Percentiles rank a stretch among this genome's conserved stretches.
phyloP scores from a whole-genome alignment of 306 rosid genomes.

The Vigna unguiculata region DNA sequence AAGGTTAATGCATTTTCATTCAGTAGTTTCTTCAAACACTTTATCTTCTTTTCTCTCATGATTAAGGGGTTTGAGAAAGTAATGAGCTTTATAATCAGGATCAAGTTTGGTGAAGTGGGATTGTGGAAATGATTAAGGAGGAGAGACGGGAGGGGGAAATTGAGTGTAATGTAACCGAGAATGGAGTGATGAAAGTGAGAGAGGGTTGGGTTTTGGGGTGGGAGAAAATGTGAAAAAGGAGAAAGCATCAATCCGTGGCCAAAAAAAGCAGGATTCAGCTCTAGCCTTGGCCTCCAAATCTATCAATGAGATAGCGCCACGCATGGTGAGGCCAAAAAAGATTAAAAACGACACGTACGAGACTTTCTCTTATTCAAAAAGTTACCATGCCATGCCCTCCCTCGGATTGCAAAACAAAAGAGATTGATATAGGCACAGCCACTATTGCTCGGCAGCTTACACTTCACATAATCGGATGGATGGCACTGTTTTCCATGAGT shows the following conservation, averaged over 20 bases:
- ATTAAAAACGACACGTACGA: conserved; percentile 52
- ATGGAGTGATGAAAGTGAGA: conserved; percentile 42
- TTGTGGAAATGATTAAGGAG: conserved; percentile 35
- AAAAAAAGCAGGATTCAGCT: conserved; percentile 38
- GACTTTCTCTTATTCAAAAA: conserved; percentile 50
- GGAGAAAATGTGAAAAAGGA: conserved; percentile 39
- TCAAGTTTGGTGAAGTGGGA: background rate
- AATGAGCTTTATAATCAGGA: background rate
- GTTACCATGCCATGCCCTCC: conserved; percentile 35
- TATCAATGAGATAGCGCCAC: conserved; percentile 60
- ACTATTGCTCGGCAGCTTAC: conserved; percentile 50
- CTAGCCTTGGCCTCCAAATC: conserved; percentile 52
- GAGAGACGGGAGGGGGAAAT: conserved; percentile 39
- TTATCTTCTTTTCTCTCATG: no score
- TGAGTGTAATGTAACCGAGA: conserved; percentile 47
- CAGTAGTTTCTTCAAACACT: no score
- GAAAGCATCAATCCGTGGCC: conserved; percentile 51
- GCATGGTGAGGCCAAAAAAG: conserved; percentile 46
- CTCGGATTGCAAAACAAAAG: conserved; percentile 48
- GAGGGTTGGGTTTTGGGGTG: background rate
- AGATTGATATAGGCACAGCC: conserved; percentile 42
- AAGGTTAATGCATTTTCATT: background rate
- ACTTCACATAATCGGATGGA: conserved; percentile 42
- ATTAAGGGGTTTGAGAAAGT: no score
- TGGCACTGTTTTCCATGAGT: conserved; percentile 58